Evolutionary conservation across 2,329 filamentous ascomycete genomes (phyloP), one percentile per base, ranked within the genome.

Genomic region (Hyphodiscus sp.): DNA sequence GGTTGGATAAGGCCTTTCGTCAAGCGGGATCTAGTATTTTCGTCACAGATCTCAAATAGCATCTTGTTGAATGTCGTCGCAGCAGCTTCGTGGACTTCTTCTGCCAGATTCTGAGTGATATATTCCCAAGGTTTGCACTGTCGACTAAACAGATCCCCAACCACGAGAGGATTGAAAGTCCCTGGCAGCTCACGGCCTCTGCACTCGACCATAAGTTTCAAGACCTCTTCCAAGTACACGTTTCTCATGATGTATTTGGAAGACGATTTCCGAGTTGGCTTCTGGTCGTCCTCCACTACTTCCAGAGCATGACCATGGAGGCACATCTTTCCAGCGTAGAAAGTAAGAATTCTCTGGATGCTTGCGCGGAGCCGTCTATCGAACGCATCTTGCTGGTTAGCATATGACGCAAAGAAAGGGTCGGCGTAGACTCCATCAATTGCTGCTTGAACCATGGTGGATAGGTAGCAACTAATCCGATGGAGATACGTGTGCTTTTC

Each of bases 121-220:
- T 52, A 29, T 43, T 73, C 65, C 84, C 82, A 87, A 0, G 75
- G 76, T 7, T 59, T 51, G 0, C 76, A 81, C 43, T 87, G 82
- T 45, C 83, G 75, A 19, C 69, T 69, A 62, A 87, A 87, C 0
- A 88, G 64, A 20, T 85, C 77, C 0, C 71, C 69, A 0, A 87
- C 73, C 10, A 86, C 69, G 50, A 81, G 63, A 0, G 82, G 77
- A 55, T 83, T 83, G 65, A 82, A 85, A 0, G 72, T 80, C 0
- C 83, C 81, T 0, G 80, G 79, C 0, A 87, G 67, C 61, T 87
- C 84, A 5, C 75, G 68, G 0, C 76, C 78, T 23, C 81, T 71
- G 5, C 67, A 74, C 41, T 69, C 69, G 20, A 65, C 58, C 49
- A 80, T 66, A 2, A 73, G 66, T 0, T 64, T 55, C 42, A 68